A percentile compares a stretch with the other conserved stretches of the same genome.
Conservation (phyloP, 2,329 filamentous ascomycete genomes). For the Sporothrix pseudoabietina region DNA sequence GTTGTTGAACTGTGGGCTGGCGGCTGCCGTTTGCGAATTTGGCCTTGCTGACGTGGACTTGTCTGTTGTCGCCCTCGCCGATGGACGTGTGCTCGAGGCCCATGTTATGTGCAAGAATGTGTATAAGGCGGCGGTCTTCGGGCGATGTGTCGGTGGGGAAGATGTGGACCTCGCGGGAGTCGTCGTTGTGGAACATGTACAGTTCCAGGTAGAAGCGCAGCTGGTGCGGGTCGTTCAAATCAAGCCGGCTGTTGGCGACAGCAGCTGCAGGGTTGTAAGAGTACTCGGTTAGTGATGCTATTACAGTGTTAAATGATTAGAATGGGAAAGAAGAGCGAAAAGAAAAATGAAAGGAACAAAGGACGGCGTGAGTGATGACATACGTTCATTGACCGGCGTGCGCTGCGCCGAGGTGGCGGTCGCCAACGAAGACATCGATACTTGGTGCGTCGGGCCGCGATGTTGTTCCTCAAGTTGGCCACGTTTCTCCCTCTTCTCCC, state of each 20-base stretch:
- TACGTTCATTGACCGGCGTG: slow-evolving; percentile 18
- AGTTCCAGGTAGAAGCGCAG: slow-evolving; percentile 89
- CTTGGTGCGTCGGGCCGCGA: slow-evolving; percentile 79
- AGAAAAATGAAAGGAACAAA: not conserved
- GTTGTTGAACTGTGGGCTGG: slow-evolving; percentile 54
- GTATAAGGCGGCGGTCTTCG: slow-evolving; percentile 83
- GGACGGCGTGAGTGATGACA: not conserved
- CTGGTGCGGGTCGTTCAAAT: slow-evolving; percentile 87
- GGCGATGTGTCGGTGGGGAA: slow-evolving; percentile 82
- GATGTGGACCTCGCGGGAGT: slow-evolving; percentile 72
- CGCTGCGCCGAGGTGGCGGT: slow-evolving; percentile 31
- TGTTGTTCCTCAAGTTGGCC: slow-evolving; percentile 98
- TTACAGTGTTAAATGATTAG: not conserved
- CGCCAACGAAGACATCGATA: slow-evolving; percentile 76
- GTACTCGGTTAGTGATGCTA: not conserved
- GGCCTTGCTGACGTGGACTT: slow-evolving; percentile 83
- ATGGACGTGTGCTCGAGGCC: slow-evolving; percentile 87
- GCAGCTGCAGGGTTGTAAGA: not conserved
- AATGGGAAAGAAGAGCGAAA: not conserved
- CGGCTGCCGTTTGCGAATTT: slow-evolving; percentile 46
- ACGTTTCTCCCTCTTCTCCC: slow-evolving; percentile 93
- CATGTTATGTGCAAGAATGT: slow-evolving; percentile 95
- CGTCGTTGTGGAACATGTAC: slow-evolving; percentile 77
- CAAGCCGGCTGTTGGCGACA: slow-evolving; percentile 48
- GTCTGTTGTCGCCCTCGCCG: slow-evolving; percentile 81